Evolutionary conservation across 106 monocot genomes (phyloP), one percentile per base, ranked within the genome.

Genomic region (Cymbidium sinense): DNA sequence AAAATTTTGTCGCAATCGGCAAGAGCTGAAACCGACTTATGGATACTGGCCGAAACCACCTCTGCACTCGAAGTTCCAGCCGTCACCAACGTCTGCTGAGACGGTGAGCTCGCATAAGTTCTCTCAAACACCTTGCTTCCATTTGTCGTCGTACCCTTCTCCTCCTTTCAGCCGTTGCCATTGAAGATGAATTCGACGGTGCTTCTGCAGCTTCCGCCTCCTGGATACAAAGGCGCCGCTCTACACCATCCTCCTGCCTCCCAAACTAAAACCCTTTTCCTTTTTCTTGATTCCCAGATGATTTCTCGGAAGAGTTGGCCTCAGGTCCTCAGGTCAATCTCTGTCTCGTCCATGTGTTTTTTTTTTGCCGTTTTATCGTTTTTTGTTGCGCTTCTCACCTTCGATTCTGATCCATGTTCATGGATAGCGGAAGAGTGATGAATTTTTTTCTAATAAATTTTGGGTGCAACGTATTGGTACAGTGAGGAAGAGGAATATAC

Each of bases 201-300:
- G 71, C 13, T 74, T 44, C 74, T 74, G 21, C 74, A 44, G 74
- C 43, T 47, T 25, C 44, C 44, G 74, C 11, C 44, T 25, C 44
- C 44, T 25, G 43, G 44, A 17, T 23, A 28, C 27, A 23, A 1
- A n/a, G 5, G 10, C 44, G 27, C 15, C 37, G 67, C 33, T 67
- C 31, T 67, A 0, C 31, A 11, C 13, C 7, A 15, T 4, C 67
- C 30, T 31, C 30, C 0, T 15, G 71, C 74, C 28, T 28, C 43
- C 27, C 74, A 35, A 0, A 1, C 43, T 44, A 43, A 47, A 47
- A 27, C 19, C 27, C 3, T 25, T 74, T 28, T 74, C 3, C 25
- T 15, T 21, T 0, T 21, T 17, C 44, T 27, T 6, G 25, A n/a
- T 74, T 28, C 9, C 28, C 27, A 11, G 6, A 5, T 44, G 15